Evolutionary conservation across 1,139 yeast genomes (phyloP).

Genomic region (Yamadazyma triangularis): DNA sequence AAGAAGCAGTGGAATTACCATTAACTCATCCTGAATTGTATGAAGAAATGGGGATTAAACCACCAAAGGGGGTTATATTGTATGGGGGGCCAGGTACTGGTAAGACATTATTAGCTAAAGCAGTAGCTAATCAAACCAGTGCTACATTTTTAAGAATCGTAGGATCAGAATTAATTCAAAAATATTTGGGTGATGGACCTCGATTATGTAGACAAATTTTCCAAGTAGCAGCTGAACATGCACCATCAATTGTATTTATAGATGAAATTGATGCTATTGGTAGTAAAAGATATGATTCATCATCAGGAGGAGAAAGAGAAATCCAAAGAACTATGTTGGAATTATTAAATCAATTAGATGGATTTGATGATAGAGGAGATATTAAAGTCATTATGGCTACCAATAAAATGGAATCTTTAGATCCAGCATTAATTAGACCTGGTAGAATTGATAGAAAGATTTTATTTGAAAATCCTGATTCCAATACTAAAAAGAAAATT

Average conservation of each 20-base stretch:
- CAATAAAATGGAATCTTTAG: conserved; percentile 89
- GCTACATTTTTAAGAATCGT: conserved; percentile 96
- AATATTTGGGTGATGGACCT: conserved; percentile 97
- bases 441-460: conserved; percentile 98
- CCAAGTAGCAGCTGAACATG: conserved; percentile 95
- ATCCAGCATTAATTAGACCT: conserved; percentile 97
- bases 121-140: conserved; percentile 96
- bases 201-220: conserved; percentile 90
- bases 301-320: conserved; percentile 97
- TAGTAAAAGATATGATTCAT: conserved; percentile 92
- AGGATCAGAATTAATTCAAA: conserved; percentile 95
- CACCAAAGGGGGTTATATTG: conserved; percentile 97
- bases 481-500: conserved; percentile 89
- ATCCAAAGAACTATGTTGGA: conserved; percentile 99
- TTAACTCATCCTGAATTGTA: conserved; percentile 96
- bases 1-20: conserved; percentile 97
- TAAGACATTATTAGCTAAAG: conserved; percentile 93
- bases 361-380: conserved; percentile 97
- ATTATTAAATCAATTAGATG: conserved; percentile 92
- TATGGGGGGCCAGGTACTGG: conserved; percentile 99
- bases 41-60: conserved; percentile 99
- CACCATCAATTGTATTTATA: conserved; percentile 95
- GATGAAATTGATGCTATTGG: conserved; percentile 99
- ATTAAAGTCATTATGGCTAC: conserved; percentile 99
- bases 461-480: conserved; percentile 93